A percentile compares a stretch with the other conserved stretches of the same genome.
Evolutionary conservation across 2,329 filamentous ascomycete genomes (phyloP).

Genomic region (Xylogone sp.): DNA sequence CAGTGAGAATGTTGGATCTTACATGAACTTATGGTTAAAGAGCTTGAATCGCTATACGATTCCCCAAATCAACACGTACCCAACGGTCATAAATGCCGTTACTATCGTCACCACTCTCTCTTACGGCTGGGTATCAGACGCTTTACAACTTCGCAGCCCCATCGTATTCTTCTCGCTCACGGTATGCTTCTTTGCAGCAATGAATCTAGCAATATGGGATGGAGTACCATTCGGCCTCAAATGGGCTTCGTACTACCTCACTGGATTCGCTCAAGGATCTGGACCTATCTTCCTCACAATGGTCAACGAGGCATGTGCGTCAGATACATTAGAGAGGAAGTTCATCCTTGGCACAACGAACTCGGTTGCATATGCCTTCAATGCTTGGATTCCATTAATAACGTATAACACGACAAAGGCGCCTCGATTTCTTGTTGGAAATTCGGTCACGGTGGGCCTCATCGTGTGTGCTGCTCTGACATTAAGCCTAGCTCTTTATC

Average conservation of each 20-base stretch:
- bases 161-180: conserved; percentile 23
- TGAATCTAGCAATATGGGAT: conserved; percentile 24
- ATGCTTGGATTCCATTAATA: conserved; percentile 23
- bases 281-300: conserved; percentile 24
- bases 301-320: conserved; percentile 22
- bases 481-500: conserved; percentile 15
- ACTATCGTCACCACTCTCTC: conserved; percentile 22
- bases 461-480: conserved; percentile 20
- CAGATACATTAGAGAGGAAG: conserved; percentile 19
- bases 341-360: conserved; percentile 23
- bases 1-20: conserved; percentile 19
- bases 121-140: conserved; percentile 27
- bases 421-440: conserved; percentile 20
- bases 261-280: conserved; percentile 21
- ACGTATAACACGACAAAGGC: conserved; percentile 22
- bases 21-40: conserved; percentile 24
- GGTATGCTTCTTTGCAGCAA: conserved; percentile 21
- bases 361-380: conserved; percentile 23
- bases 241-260: conserved; percentile 23
- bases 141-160: conserved; percentile 19
- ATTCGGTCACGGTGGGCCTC: conserved; percentile 19
- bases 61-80: conserved; percentile 28
- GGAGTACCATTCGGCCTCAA: conserved; percentile 22
- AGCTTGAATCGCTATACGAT: conserved; percentile 20
- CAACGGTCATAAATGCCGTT: conserved; percentile 23